Base-by-base conservation (phyloP, 805 yeast species). In the Candida orba region DNA sequence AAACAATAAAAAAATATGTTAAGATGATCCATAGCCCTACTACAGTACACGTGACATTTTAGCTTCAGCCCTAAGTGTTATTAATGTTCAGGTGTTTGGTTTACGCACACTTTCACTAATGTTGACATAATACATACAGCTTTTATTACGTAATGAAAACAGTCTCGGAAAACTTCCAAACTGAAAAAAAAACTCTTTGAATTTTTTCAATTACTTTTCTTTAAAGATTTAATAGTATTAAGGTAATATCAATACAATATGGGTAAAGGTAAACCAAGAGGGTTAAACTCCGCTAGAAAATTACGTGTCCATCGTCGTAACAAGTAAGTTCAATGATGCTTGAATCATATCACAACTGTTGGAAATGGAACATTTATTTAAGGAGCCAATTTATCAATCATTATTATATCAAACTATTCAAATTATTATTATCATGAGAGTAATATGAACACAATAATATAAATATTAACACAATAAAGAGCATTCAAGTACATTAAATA, bases 241-340 rank as follows among this genome's bases (percentile, higher is more conserved):
- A 41, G 42, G 42, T 39, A 43, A 42, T 46, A 46, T 39, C 42
- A 46, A 32, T 36, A 44, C 74, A 86, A 71, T 69, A 91, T 91
- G 98, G 97, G 97, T 81, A 89, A 85, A 78, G 97, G 96, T 78
- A 90, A 90, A 80, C 99, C 99, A 84, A 88, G 99, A 87, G 99
- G 99, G 74, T 79, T 93, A 75, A 91, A 93, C 88, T 84, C 99
- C 72, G 99, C 99, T 71, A 88, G 99, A 85, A 93, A 93, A 83
- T 86, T 93, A 77, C 90, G 99, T 84, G 89, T 84, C 75, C 95
- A 87, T 90, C 90, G 99, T 78, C 91, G 98, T 77, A 90, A 90
- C 85, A 93, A 93, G 76, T 70, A 67, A 69, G 75, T 71, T 55
- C 40, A 27, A 35, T 32, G 33, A 20, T 20, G 22, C 5, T 20